Conservation (phyloP, 176 grass and related monocot genomes). For the Alloteropsis semialata region DNA sequence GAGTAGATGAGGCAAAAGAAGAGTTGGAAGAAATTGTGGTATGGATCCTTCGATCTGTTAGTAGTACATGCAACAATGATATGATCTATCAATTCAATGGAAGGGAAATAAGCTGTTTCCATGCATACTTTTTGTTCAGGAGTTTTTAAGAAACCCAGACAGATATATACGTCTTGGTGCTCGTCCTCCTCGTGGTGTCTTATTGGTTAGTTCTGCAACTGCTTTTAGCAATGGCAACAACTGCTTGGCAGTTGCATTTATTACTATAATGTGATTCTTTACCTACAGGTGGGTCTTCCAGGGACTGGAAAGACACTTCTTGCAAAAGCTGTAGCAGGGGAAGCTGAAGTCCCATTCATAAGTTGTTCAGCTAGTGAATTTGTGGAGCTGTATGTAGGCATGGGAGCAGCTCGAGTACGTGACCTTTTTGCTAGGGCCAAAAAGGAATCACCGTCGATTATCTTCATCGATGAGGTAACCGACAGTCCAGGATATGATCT, state of each 20-base stretch:
- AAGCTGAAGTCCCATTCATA: conserved; percentile 99
- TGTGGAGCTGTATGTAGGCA: conserved; percentile 97
- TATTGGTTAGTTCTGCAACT: conserved; percentile 72
- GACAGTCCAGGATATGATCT: neutral
- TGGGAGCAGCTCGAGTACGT: conserved; percentile 94
- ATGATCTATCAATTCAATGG: conserved; percentile 29
- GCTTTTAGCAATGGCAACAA: conserved; percentile 1
- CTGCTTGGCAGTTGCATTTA: conserved; percentile 9
- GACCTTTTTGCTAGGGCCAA: conserved; percentile 98
- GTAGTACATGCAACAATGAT: neutral
- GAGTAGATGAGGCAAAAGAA: conserved; percentile 99
- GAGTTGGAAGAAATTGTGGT: conserved; percentile 99
- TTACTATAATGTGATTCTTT: conserved; percentile 32
- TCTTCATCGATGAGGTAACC: conserved; percentile 97
- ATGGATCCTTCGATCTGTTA: conserved; percentile 31
- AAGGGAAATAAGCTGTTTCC: conserved; percentile 39
- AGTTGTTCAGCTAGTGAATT: conserved; percentile 99
- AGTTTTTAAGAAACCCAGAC: conserved; percentile 95
- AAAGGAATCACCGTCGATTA: conserved; percentile 91
- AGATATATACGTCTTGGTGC: conserved; percentile 93
- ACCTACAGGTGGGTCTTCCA: conserved; percentile 85
- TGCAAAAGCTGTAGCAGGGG: conserved; percentile 97
- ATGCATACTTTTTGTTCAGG: conserved; percentile 48
- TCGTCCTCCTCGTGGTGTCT: conserved; percentile 97
- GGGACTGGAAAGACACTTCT: conserved; percentile 99